Base-by-base conservation (phyloP, 2,329 filamentous ascomycete species). In the Beauveria sp. region DNA sequence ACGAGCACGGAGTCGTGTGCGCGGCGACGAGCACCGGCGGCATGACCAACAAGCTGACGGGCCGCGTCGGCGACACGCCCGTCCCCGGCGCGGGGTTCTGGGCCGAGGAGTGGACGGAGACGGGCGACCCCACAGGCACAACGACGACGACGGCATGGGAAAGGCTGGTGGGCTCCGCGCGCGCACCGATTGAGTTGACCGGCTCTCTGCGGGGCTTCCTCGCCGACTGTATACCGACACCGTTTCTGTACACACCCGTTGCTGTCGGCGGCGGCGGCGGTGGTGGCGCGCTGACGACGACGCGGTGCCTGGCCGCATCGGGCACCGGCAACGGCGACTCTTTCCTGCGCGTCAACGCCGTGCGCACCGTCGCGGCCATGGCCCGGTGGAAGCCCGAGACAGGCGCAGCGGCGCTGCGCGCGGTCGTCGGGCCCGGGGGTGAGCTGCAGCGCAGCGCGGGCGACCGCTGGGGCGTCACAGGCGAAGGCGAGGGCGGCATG, bases 281-380 rank as follows among this genome's bases (percentile, higher is more conserved):
- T 26, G 47, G 12, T 54, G 61, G 58, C 5, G 38, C 42, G 30
- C 71, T 65, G 3, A 66, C 72, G n/a, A 76, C 73, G 6, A 78
- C 73, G 0, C 84, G 70, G 5, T 78, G 79, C 0, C 69, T 82
- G 7, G 90, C 81, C 0, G 77, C 91, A 10, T 93, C 89, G 0
- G 89, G 90, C 0, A 93, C 91, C 0, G 93, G 92, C 0, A 96
- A 96, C 67, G 92, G 93, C 0, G 92, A 96, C 73, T 91, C 89
- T 0, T 96, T 96, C 71, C 79, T 96, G 18, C 86, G 91, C 4
- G 77, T 85, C 2, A 83, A 80, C 16, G 91, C 91, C 1, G 84
- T 83, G 0, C 84, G 89, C 38, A 93, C 89, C 0, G 85, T 87
- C 0, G 88, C 85, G 1, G 85, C 90, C 1, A 87, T 93, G 66